Percentiles rank a stretch among this genome's conserved stretches.
Conservation (phyloP, 352 stramenopile genomes). For the Stramenopiles sp. region DNA sequence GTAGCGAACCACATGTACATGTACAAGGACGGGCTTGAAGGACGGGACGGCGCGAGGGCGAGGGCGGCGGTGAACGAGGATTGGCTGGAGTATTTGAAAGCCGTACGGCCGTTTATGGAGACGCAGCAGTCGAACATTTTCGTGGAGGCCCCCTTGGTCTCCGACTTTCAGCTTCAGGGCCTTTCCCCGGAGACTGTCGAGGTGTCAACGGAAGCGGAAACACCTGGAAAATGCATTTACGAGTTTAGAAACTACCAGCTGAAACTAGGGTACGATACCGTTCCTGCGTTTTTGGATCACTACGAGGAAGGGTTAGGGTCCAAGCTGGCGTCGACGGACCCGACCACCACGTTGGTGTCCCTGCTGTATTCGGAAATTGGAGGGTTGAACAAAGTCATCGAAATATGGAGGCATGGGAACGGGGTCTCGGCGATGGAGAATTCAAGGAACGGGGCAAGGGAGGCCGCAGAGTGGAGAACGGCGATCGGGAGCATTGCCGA, state of each 20-base stretch:
- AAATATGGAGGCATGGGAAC: conserved; percentile 6
- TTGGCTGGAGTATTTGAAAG: neutral
- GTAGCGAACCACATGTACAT: neutral
- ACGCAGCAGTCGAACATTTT: neutral
- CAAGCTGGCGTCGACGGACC: neutral
- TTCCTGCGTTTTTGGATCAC: neutral
- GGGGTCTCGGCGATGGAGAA: neutral
- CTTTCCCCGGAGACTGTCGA: neutral
- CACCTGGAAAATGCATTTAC: neutral
- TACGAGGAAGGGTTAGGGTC: neutral
- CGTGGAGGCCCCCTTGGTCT: neutral
- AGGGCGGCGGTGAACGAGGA: neutral
- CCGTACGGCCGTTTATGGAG: neutral
- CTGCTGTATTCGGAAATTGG: neutral
- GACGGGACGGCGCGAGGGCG: neutral
- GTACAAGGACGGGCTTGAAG: neutral
- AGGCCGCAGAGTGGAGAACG: neutral
- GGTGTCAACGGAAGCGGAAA: neutral
- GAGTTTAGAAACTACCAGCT: neutral
- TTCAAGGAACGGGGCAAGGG: neutral
- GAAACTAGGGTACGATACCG: neutral
- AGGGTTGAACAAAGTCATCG: neutral
- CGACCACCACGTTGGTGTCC: neutral
- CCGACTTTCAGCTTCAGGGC: neutral
- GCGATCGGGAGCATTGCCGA: neutral